A percentile compares a stretch with the other conserved stretches of the same genome.
Evolutionary conservation across 768 basidiomycete genomes (phyloP).

Genomic region (Boletus tylopilopsis): DNA sequence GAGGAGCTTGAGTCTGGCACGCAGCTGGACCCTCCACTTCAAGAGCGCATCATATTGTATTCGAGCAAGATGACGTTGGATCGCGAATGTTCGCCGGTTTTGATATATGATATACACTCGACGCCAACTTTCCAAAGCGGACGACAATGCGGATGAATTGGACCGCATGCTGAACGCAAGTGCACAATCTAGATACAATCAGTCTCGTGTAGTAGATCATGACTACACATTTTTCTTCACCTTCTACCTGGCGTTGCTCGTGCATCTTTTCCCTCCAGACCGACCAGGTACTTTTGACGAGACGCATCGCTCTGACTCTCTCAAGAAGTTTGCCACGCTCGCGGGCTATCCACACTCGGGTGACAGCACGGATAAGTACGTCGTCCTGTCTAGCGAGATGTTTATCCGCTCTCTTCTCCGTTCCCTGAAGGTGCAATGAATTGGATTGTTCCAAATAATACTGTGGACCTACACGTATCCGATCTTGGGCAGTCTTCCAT

Average conservation of each 20-base stretch:
- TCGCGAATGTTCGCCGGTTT: constrained; percentile 46
- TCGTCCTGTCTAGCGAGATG: constrained; percentile 54
- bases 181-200: constrained; percentile 41
- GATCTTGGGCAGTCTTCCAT: constrained; percentile 54
- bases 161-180: constrained; percentile 46
- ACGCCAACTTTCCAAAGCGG: constrained; percentile 45
- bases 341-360: constrained; percentile 65
- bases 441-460: not conserved
- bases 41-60: constrained; percentile 45
- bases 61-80: constrained; percentile 33
- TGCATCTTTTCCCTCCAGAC: constrained; percentile 49
- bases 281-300: constrained; percentile 44
- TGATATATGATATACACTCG: constrained; percentile 40
- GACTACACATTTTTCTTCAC: constrained; percentile 31
- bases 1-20: constrained; percentile 43
- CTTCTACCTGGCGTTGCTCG: constrained; percentile 40
- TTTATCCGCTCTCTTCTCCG: constrained; percentile 55
- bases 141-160: constrained; percentile 36
- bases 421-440: constrained; percentile 38
- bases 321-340: constrained; percentile 59
- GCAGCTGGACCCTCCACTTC: constrained; percentile 54
- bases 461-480: constrained; percentile 43
- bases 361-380: constrained; percentile 53
- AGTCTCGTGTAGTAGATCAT: constrained; percentile 4
- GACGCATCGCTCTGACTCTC: constrained; percentile 43